Base-by-base conservation (phyloP, 441 rosid genomes). In the Euphorbia corollata region DNA sequence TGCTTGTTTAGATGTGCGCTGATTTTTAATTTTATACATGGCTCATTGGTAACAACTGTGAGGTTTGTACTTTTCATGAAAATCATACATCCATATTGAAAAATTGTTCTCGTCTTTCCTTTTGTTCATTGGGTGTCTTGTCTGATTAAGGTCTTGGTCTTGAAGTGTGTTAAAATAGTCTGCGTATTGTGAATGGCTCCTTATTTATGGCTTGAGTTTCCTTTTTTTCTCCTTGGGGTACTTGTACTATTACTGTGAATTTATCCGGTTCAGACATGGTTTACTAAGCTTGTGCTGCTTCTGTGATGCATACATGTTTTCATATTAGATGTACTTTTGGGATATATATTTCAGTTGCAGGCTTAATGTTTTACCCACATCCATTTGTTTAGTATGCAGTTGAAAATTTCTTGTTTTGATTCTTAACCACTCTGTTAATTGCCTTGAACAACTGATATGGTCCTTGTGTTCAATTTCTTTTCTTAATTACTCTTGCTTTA, bases 21-120 rank as follows among this genome's bases (percentile, higher is more conserved):
- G 48, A 60, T 87, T 59, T 87, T 90, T 74, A 93, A 89, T 80
- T 72, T 94, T 54, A 80, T 91, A 67, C 77, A 86, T 18, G 91
- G 90, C 70, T 90, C 84, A 61, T 74, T 73, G 73, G 55, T 74
- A 59, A 68, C 85, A 59, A 59, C 41, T 15, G 19, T 4, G 64
- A 90, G 96, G 99, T 94, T 75, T 63, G 80, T 84, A 24, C 68
- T 63, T 60, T 68, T 15, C 18, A 4, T 62, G 27, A 19, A 30
- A 54, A 18, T 22, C 59, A 41, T 20, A 5, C 39, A 32, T 22
- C 11, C 8, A 6, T 16, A 6, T 8, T 9, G 1, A 1, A n/a
- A 41, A 57, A 47, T n/a, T 27, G 58, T 30, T 54, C 30, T 71
- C 57, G 18, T 59, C 30, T 69, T 60, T 20, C 30, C 63, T 47